Evolutionary conservation across 495 filamentous ascomycete genomes (phyloP).

Genomic region (Hypoxylon lienhwacheense): DNA sequence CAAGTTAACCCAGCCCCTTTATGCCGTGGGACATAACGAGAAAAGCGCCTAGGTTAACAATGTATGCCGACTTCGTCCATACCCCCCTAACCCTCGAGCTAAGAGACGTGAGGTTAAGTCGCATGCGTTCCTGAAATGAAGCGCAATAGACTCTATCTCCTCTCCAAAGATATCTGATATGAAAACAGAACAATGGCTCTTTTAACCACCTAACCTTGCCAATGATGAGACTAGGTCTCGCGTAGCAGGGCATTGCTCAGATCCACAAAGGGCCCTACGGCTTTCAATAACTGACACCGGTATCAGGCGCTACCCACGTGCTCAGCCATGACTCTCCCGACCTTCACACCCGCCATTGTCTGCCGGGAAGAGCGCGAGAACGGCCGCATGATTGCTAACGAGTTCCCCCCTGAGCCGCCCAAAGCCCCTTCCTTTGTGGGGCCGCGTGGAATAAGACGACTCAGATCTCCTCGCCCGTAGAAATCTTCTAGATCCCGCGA

Average conservation of each 20-base stretch:
- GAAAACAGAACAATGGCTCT: background rate
- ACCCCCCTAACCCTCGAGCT: conserved; percentile 28
- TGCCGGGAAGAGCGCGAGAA: conserved; percentile 15
- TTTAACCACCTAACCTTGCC: background rate
- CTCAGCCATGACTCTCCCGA: conserved; percentile 10
- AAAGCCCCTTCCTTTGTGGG: conserved; percentile 18
- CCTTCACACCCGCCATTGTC: conserved; percentile 24
- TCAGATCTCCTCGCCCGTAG: conserved; percentile 18
- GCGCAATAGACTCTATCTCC: background rate
- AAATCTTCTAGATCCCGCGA: conserved; percentile 30
- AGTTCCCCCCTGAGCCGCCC: conserved; percentile 6
- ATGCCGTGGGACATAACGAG: too few relatives aligned
- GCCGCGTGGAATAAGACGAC: conserved; percentile 28
- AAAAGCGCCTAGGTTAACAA: too few relatives aligned
- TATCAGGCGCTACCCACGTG: conserved; percentile 25
- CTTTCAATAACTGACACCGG: conserved; percentile 20
- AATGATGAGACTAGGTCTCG: conserved; percentile 24
- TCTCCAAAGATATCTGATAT: background rate
- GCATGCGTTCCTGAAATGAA: background rate
- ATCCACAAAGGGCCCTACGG: conserved; percentile 17
- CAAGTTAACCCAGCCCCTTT: too few relatives aligned
- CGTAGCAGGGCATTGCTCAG: conserved; percentile 1
- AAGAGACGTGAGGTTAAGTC: background rate
- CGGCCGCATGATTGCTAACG: conserved; percentile 25
- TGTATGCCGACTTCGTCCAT: too few relatives aligned